Conservation (phyloP, 1,139 yeast species). For the Yamadazyma taylorii region DNA sequence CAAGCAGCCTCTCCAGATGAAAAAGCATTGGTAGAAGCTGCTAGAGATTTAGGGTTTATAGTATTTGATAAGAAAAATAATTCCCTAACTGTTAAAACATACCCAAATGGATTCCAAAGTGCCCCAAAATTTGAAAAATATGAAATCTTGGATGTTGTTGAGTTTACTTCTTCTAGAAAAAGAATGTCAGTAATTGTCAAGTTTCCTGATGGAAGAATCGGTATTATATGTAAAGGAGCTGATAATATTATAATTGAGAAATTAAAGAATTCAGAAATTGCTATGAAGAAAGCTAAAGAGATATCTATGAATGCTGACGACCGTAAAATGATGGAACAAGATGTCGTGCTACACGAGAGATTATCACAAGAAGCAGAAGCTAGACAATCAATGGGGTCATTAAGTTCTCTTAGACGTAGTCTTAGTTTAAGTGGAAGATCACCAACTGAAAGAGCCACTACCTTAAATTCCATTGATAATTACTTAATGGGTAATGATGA, state of each 20-base stretch:
- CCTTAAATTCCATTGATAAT: slow-evolving; percentile 54
- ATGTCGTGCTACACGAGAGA: slow-evolving; percentile 58
- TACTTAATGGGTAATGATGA: slow-evolving; percentile 53
- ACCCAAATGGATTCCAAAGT: slow-evolving; percentile 75
- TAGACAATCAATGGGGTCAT: slow-evolving; percentile 25
- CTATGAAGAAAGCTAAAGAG: slow-evolving; percentile 61
- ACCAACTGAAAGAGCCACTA: slow-evolving; percentile 17
- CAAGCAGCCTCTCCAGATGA: slow-evolving; percentile 98
- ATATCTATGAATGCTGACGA: slow-evolving; percentile 57
- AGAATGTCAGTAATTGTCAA: slow-evolving; percentile 88
- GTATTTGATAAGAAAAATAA: slow-evolving; percentile 67
- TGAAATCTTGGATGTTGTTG: slow-evolving; percentile 75
- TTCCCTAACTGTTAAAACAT: slow-evolving; percentile 65
- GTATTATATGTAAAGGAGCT: slow-evolving; percentile 91
- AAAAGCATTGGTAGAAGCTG: slow-evolving; percentile 88
- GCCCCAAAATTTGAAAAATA: slow-evolving; percentile 67
- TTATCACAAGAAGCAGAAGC: slow-evolving; percentile 35
- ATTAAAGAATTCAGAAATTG: slow-evolving; percentile 57
- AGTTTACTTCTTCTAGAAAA: slow-evolving; percentile 84
- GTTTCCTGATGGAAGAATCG: slow-evolving; percentile 77
- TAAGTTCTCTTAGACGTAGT: slow-evolving; percentile 35
- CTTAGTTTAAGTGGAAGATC: slow-evolving; percentile 20
- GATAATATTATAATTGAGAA: slow-evolving; percentile 88
- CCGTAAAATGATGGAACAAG: slow-evolving; percentile 81
- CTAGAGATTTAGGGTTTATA: slow-evolving; percentile 88